Evolutionary conservation across 345 rosid species (phyloP).

Genomic region (Kandelia obovata): DNA sequence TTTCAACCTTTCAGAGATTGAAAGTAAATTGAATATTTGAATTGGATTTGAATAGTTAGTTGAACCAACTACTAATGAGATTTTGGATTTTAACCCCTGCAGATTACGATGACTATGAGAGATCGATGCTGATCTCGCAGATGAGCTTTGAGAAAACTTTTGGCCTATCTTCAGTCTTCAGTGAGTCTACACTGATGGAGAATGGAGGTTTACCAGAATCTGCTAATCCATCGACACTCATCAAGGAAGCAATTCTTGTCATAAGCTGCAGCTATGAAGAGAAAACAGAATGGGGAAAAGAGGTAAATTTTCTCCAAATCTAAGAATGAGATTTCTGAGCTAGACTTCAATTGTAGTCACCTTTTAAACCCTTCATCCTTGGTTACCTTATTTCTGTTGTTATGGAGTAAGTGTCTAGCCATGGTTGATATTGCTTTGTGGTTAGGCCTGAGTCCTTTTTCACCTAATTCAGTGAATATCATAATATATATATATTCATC

Average conservation of each 20-base stretch:
- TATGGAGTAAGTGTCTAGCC: no score
- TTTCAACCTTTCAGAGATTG: conserved; percentile 85
- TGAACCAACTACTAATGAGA: conserved; percentile 2
- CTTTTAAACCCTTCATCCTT: no score
- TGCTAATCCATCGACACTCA: conserved; percentile 67
- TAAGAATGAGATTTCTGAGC: not conserved
- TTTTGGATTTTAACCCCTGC: conserved; percentile 20
- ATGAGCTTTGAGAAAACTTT: conserved; percentile 94
- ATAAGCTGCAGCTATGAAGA: conserved; percentile 95
- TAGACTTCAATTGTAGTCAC: not conserved
- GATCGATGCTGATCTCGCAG: conserved; percentile 91
- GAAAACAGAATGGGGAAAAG: conserved; percentile 97
- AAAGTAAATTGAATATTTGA: conserved; percentile 43
- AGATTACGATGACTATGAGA: conserved; percentile 89
- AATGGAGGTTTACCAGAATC: conserved; percentile 94
- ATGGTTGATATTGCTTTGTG: not conserved
- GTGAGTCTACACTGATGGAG: conserved; percentile 88
- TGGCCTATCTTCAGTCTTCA: conserved; percentile 89
- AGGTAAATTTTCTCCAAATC: conserved; percentile 39
- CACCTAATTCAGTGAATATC: not conserved
- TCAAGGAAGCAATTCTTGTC: conserved; percentile 97
- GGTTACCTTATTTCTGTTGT: no score
- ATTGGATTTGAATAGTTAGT: conserved; percentile 4
- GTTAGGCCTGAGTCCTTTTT: not conserved
- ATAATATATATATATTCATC: not conserved